Base-by-base conservation (phyloP, 2,329 filamentous ascomycete species). In the Zasmidium angulare region DNA sequence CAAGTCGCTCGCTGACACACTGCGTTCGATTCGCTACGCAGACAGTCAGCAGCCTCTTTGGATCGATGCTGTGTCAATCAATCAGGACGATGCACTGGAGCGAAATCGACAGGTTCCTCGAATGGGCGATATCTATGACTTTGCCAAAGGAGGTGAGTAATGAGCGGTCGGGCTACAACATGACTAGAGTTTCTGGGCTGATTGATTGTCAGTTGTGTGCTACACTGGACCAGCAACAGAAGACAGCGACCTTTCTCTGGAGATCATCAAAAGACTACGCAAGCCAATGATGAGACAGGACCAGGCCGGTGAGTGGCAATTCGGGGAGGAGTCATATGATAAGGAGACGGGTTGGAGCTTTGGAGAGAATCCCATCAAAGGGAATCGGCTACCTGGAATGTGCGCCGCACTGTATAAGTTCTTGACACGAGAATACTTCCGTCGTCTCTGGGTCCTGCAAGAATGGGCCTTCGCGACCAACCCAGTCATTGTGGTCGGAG, bases 221-320 rank as follows among this genome's bases (percentile, higher is more conserved):
- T 59, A 59, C 23, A 31, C 47, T 7, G 56, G 56, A 11, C 29
- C 43, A n/a, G 29, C 43, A 21, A 53, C 52, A 2, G 56, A 62
- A n/a, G 53, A 62, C 50, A 56, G 49, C 46, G 53, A 54, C 22
- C n/a, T 53, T 22, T 56, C 56, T 20, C 22, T 53, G 21, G 48
- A 56, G 17, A 22, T 62, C 9, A 56, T 59, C 22, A 46, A 50
- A 23, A 56, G 19, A 50, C 29, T 59, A 46, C 49, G 50, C 40
- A 31, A 48, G 29, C 53, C 56, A 1, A 62, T 59, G 53, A 62
- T 59, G 52, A 24, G 56, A 36, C n/a, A 20, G 4, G 56, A 59
- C n/a, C 40, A 59, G 14, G 23, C 31, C 3, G 17, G 53, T 1
- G 53, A 62, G 22, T 59, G 60, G 60, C 60, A 62, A 24, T 61